Base-by-base conservation (phyloP, 1,139 yeast genomes). In the Blastobotrys capitulatus region DNA sequence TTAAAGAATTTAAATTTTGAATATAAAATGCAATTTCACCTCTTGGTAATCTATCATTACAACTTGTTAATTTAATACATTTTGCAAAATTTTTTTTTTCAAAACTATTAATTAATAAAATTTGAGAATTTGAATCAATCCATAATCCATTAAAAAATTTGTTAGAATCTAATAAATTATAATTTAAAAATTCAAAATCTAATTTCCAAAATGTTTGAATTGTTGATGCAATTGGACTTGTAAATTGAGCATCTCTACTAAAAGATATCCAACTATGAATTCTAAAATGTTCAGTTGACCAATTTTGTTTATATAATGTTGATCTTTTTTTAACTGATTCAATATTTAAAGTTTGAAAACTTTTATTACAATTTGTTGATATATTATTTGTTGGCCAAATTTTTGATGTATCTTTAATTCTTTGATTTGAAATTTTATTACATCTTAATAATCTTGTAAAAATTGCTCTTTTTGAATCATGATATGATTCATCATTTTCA, bases 51-150 rank as follows among this genome's bases (percentile, higher is more conserved):
- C 53, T 52, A 6, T 57, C 57, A 42, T 60, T 64, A 22, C 26
- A n/a, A 1, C 68, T 63, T 1, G 68, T 64, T 12, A 65, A 50
- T 41, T 63, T 61, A 48, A 65, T 54, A 2, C 62, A 67, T 45
- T 64, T 64, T 7, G 64, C 50, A 16, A 61, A 49, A 15, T 49
- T 46, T 2, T 52, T 46, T 5, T 60, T 57, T 48, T 62, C 66
- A 36, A 54, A 12, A 6, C 10, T 12, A 6, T 60, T 50, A 12
- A 64, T 49, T n/a, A 51, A 15, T 15, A 44, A 15, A 2, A 57
- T 22, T 35, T 62, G 57, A 38, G 54, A 59, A 32, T 13, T 18
- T 25, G 38, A 19, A 15, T 34, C 44, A 42, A 48, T 41, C 48
- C 48, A 46, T 34, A 43, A 57, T 22, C 51, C 51, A n/a, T 29